Base-by-base conservation (phyloP, 345 rosid species). In the Mercurialis annua region DNA sequence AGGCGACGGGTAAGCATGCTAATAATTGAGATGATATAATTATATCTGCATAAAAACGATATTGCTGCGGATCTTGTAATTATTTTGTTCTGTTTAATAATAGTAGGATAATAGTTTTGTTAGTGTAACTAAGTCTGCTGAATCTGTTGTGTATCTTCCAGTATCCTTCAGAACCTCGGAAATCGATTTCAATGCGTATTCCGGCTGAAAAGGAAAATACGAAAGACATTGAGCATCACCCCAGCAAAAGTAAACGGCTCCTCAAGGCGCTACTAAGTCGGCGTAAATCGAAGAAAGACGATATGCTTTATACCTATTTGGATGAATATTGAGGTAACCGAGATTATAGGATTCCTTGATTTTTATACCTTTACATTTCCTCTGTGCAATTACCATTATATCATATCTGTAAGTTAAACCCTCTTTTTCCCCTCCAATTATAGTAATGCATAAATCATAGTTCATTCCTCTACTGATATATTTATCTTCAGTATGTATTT, bases 221-320 rank as follows among this genome's bases (percentile, higher is more conserved):
- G 6, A 85, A 77, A 73, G 92, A 85, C 26, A 24, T 75, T 14
- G 93, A 92, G 53, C 92, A 84, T 10, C 58, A 79, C 59, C 97
- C 87, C 3, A 90, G 97, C 84, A 92, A 90, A 78, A 87, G 98
- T 64, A 92, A 90, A 71, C 87, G 92, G 15, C 85, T 92, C 17
- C 93, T 90, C 61, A 90, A 90, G 81, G 90, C 96, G 18, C 77
- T 92, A 76, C 96, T 92, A 53, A 90, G 98, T 73, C 81, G 96
- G 52, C 98, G 97, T 65, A 92, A 92, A 78, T 83, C 92, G 1
- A 90, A 86, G 89, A 92, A 90, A 73, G 98, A 92, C 48, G 98
- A 90, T 23, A 84, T 80, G 80, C 73, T 90, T 11, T 90, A 87
- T 76, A 85, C 89, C 42, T 90, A 90, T 64, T 76, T 92, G 82